Base-by-base conservation (phyloP, 371 early-diverging fungal genomes). In the Syncephalis plumigaleata region DNA sequence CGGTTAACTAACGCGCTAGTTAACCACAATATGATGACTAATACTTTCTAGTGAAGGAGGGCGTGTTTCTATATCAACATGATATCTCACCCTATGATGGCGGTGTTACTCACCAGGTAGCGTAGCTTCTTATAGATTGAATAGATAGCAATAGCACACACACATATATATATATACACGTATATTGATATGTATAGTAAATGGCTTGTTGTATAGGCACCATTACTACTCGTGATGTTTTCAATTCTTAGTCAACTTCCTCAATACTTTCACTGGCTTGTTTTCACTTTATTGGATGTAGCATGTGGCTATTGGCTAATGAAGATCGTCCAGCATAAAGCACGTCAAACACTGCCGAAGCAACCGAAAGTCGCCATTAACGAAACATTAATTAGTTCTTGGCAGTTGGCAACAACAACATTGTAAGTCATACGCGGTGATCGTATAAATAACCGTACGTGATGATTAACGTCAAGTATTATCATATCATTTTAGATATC, bases 21-120 rank as follows among this genome's bases (percentile, higher is more conserved):
- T 45, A 46, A 47, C 16, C 25, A 25, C 25, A 21, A 42, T 17
- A 36, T 23, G 2, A 23, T 39, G n/a, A 16, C 36, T 20, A 11
- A n/a, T 15, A 25, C 16, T 31, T 22, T 22, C 20, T n/a, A 84
- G 85, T 91, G 26, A 71, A 74, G 16, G 95, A 92, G 66, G 92
- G 91, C 25, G 65, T 90, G n/a, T 81, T 69, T 58, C 66, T 92
- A 31, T 84, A 74, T 49, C 55, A 70, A 16, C 69, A 76, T 50
- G 77, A 73, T 36, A 69, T 92, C 0, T 73, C 85, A 23, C 89
- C 91, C 9, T 94, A 88, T 59, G 87, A 87, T 56, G 90, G 89
- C 15, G 87, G 82, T 27, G 65, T 81, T 13, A 85, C 77, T 54
- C 87, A 90, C 59, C 91, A 90, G 65, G 87, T 85, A 58, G 9